Base-by-base conservation (phyloP, 345 rosid species). In the Arabidopsis arenosa region DNA sequence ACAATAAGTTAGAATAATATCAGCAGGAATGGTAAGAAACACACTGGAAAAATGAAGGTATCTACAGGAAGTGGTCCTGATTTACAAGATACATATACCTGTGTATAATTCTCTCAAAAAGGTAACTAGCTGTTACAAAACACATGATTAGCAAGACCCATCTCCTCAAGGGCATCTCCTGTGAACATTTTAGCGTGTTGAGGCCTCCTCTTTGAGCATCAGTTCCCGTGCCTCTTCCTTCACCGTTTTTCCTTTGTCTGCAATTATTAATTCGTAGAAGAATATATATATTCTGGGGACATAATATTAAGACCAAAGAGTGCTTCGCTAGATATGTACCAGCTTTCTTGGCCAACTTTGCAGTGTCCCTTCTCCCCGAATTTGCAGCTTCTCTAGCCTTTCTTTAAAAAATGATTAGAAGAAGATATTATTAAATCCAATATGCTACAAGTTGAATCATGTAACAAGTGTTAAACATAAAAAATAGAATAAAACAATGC, bases 181-280 rank as follows among this genome's bases (percentile, higher is more conserved):
- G 48, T 30, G 68, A 74, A 95, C 93, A 55, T 81, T 86, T 82
- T 85, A 86, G 39, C 99, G 96, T 70, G 81, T 75, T 9, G 85
- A 79, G 52, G 90, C 89, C 86, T 95, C 99, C 82, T 92, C 99
- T 83, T 80, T 87, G 62, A 95, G 97, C 89, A 95, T 72, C 79
- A 88, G 70, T 70, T 92, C 97, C 7, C 97, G 92, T 52, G 96
- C 99, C 82, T 92, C 99, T 83, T 92, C 97, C 79, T 95, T 95
- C 57, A 96, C 88, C 5, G 92, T 90, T 86, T 87, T 92, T 66
- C 84, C 97, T 77, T 95, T 95, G 66, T 92, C 99, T 95, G 73
- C 18, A 65, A 28, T 66, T 70, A 76, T 37, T 35, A 60, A 82
- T 48, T 45, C 26, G 33, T 52, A 66, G 40, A 64, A 9, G 62